Percentiles rank a stretch among this genome's conserved stretches.
Evolutionary conservation across 83 land plant species (phyloP).

Genomic region (Picea mariana): DNA sequence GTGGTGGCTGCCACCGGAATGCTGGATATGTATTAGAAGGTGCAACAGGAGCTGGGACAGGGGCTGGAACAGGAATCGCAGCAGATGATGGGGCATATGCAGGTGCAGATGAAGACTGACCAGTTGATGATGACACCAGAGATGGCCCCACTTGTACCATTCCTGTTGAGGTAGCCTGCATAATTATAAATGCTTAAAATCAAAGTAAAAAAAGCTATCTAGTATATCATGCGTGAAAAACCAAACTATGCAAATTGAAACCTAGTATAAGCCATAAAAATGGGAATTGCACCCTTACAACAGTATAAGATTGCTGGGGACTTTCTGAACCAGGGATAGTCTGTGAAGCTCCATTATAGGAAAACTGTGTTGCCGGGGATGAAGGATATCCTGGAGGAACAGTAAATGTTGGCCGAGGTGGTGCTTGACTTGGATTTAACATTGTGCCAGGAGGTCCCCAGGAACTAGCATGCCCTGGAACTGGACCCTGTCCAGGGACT

Average conservation of each 20-base stretch:
- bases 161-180: conserved; percentile 22
- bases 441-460: conserved; percentile 21
- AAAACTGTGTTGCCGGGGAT: conserved; percentile 6
- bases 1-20: conserved; percentile 24
- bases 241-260: background rate
- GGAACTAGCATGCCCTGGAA: conserved; percentile 19
- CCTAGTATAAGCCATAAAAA: background rate
- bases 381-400: conserved; percentile 17
- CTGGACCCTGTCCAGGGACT: conserved; percentile 23
- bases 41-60: conserved; percentile 14
- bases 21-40: conserved; percentile 12
- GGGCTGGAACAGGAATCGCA: conserved; percentile 3
- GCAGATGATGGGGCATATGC: conserved; percentile 4
- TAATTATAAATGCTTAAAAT: background rate
- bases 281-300: background rate
- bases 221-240: background rate
- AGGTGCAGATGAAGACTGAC: conserved; percentile 17
- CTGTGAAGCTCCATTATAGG: conserved; percentile 18
- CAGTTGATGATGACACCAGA: background rate
- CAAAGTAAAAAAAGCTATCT: background rate
- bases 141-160: conserved; percentile 16
- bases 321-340: conserved; percentile 3
- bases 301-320: conserved; percentile 4
- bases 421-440: background rate
- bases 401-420: conserved; percentile 13